Base-by-base conservation (phyloP, 164 flowering plant species). In the Echeveria elegans region DNA sequence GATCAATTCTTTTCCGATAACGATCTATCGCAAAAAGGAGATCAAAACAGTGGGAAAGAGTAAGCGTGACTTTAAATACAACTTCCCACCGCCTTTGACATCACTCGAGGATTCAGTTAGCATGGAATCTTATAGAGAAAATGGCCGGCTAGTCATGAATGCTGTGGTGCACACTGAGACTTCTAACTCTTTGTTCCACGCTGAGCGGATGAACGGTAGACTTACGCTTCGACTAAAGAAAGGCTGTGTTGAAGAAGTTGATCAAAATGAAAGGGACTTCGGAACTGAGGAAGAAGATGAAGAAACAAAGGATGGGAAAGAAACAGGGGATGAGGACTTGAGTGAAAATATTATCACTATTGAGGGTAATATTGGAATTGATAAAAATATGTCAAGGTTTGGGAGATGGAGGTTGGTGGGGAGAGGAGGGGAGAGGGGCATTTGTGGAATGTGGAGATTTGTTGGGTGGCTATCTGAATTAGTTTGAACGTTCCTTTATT, bases 361-460 rank as follows among this genome's bases (percentile, higher is more conserved):
- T 16, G 47, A 43, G 47, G 47, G 47, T 15, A 43, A 14, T 43
- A 43, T 43, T 43, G 47, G 47, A 43, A 43, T 43, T 12, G 47
- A 43, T 43, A 18, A 43, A 43, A 43, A 43, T 43, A 43, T 43
- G 47, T 5, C 47, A 43, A 43, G 16, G 47, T 15, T 12, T 43
- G 19, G 47, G 15, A 43, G 47, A 43, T 56, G 61, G 34, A 56
- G 61, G 31, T 30, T 53, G 59, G 59, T 7, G 59, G 59, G 24
- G 59, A 53, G 18, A 56, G 32, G 61, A 56, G 23, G 26, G 28
- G 61, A 56, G 32, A 56, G 32, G 61, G 61, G 61, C 61, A 28
- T 56, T 28, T 56, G 61, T 56, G 61, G 61, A 56, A 56, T 15
- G 28, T 56, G 61, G 61, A 56, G 61, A 56, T 32, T 56, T 56